A percentile compares a stretch with the other conserved stretches of the same genome.
Conservation (phyloP, 2,329 filamentous ascomycete genomes). For the Ascochyta fabae region DNA sequence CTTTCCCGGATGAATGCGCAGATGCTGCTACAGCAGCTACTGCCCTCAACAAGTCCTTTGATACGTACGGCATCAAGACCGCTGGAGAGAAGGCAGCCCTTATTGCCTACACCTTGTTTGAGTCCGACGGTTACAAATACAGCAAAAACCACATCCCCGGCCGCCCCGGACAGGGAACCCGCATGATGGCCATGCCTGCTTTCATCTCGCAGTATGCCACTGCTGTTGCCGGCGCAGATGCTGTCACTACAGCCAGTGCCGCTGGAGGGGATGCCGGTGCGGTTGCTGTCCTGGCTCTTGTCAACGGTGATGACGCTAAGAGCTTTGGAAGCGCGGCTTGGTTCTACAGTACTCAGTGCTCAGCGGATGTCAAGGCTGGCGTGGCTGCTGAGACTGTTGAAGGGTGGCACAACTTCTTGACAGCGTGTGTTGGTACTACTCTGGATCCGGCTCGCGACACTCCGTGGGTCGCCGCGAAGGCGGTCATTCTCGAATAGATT, state of each 20-base stretch:
- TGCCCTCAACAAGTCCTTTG: slow-evolving; percentile 63
- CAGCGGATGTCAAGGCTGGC: slow-evolving; percentile 48
- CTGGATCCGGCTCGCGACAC: slow-evolving; percentile 53
- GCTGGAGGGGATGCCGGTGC: slow-evolving; percentile 43
- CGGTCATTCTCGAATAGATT: slow-evolving; percentile 17
- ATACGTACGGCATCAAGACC: slow-evolving; percentile 61
- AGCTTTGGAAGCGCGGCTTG: slow-evolving; percentile 67
- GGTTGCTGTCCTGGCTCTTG: slow-evolving; percentile 57
- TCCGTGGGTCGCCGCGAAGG: slow-evolving; percentile 58
- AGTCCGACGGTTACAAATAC: slow-evolving; percentile 73
- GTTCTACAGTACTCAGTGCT: slow-evolving; percentile 65
- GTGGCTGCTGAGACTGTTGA: slow-evolving; percentile 56
- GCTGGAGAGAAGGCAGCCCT: slow-evolving; percentile 71
- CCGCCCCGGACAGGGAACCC: slow-evolving; percentile 73
- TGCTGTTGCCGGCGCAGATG: slow-evolving; percentile 47
- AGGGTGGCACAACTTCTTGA: slow-evolving; percentile 63
- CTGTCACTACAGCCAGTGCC: slow-evolving; percentile 39
- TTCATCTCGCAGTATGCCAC: slow-evolving; percentile 65
- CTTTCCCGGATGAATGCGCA: slow-evolving; percentile 63
- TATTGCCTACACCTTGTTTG: slow-evolving; percentile 73
- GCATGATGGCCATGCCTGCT: slow-evolving; percentile 67
- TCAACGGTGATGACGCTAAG: slow-evolving; percentile 54
- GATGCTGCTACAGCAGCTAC: slow-evolving; percentile 65
- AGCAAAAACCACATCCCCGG: slow-evolving; percentile 70
- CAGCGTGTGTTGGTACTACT: slow-evolving; percentile 60